Base-by-base conservation (phyloP, 2,329 filamentous ascomycete species). In the Calonectria fujianensis region DNA sequence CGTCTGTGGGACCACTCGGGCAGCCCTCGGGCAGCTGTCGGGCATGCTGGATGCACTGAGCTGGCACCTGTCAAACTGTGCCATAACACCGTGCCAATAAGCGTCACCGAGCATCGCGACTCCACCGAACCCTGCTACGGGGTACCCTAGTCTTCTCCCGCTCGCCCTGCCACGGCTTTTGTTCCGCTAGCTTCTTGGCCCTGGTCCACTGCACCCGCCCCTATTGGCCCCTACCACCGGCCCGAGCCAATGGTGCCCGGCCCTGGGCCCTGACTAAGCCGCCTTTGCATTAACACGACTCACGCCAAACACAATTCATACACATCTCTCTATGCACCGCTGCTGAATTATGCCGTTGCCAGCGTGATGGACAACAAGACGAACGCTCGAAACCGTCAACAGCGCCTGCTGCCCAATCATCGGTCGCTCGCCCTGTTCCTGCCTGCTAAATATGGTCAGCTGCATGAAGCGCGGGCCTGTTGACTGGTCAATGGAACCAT, bases 1-100 rank as follows among this genome's bases (percentile, higher is more conserved):
- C 57, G 57, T 63, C 57, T 63, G 57, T 63, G 57, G 57, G 57
- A 63, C 57, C 57, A 63, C 57, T 63, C n/a, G 57, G 57, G 57
- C n/a, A 63, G 35, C 57, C 32, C 57, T 63, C 57, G 57, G 57
- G 57, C 57, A 63, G 39, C 57, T 39, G 39, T 63, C 37, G 32
- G 57, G 57, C 57, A 39, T 39, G 57, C 24, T 39, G 37, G 35
- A 10, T 63, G 57, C 57, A 41, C 13, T 63, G 57, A 63, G 57
- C 16, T 63, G 57, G 57, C 57, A 63, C 57, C 57, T 63, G 35
- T 63, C 57, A 39, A 63, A 63, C 57, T 29, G 57, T 63, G 35
- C 57, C 57, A 63, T 63, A 63, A 41, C 35, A 63, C 57, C 37
- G 57, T 63, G 57, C 57, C 57, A 63, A 63, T 63, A 41, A 13